Evolutionary conservation across 768 basidiomycete genomes (phyloP).

Genomic region (Pisolithus albus): DNA sequence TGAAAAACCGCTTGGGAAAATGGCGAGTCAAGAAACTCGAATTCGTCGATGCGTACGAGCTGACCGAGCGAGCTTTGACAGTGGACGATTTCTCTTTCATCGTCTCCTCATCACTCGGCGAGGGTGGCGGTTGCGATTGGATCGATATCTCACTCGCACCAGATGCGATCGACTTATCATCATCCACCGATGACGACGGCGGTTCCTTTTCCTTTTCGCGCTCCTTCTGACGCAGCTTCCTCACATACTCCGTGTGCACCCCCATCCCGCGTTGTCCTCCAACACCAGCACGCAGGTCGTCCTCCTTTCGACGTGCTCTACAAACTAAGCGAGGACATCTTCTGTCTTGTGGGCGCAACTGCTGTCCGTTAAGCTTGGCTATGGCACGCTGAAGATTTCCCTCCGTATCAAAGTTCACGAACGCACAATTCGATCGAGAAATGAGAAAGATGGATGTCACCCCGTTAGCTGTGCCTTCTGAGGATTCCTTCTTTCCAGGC

Average conservation of each 20-base stretch:
- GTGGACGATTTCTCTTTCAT: neutral
- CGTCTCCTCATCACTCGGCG: conserved; percentile 36
- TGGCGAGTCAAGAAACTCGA: conserved; percentile 70
- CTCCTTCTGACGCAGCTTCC: conserved; percentile 44
- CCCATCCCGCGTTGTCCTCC: conserved; percentile 85
- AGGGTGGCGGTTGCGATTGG: conserved; percentile 21
- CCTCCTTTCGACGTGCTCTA: conserved; percentile 70
- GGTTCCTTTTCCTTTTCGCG: conserved; percentile 13
- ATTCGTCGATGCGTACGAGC: conserved; percentile 72
- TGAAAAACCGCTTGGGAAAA: conserved; percentile 89
- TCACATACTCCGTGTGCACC: conserved; percentile 79
- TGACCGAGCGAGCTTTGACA: conserved; percentile 37
- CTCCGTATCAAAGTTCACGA: conserved; percentile 78
- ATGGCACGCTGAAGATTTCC: conserved; percentile 61
- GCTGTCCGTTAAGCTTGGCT: conserved; percentile 59
- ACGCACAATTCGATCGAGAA: conserved; percentile 90
- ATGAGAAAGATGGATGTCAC: conserved; percentile 88
- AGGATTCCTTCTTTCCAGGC: conserved; percentile 1
- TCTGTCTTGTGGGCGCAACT: conserved; percentile 62
- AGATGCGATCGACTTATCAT: neutral
- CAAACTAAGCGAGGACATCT: conserved; percentile 78
- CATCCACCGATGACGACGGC: conserved; percentile 6
- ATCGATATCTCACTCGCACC: conserved; percentile 5
- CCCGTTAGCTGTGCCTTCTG: conserved; percentile 33
- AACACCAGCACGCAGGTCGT: conserved; percentile 85